Evolutionary conservation across 2,329 filamentous ascomycete genomes (phyloP), one percentile per base, ranked within the genome.

Genomic region (Fusarium proliferatum): DNA sequence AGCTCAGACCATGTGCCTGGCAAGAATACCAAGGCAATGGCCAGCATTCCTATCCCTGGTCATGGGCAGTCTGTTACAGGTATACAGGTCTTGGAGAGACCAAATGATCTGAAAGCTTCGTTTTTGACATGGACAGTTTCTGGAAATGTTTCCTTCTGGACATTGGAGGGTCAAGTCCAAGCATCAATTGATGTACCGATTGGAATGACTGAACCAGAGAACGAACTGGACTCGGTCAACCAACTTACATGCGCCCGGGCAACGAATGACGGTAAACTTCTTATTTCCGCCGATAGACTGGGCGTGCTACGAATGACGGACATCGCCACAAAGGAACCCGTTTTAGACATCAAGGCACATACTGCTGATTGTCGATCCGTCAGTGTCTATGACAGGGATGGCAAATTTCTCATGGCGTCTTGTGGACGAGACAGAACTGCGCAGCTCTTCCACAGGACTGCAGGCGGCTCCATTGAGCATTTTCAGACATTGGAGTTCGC

Each of bases 401-500:
- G 88, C 2, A 86, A 85, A 52, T 88, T 90, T 41, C 85, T 97
- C 51, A 86, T 98, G 75, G 96, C 94, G 23, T 95, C 92, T 16
- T 95, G 93, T 79, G 94, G 94, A 41, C 89, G 96, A 73, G 96
- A 99, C 82, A 92, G 96, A 57, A 97, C 93, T n/a, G 90, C 96
- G 2, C 96, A 99, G 80, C 85, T 99, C n/a, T 98, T 98, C 80
- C 87, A 89, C 68, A 86, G 87, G 33, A 86, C 86, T 30, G 83
- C 84, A 3, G 85, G 82, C 17, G 88, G 90, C 5, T 83, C 82
- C 6, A 92, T 97, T 81, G 89, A 93, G 65, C 89, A 98, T 64
- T 89, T 97, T 58, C 96, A 99, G 81, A 99, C 96, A 0, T 89
- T 98, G 63, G 96, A 99, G 76, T 97, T 98, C 81, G 91, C 95